Percentiles rank a stretch among this genome's conserved stretches.
These are phyloP conservation scores for Neofusicoccum umdonicola DNA, from an alignment of 2,329 filamentous ascomycete genomes.

Conservation along the genomic window DNA sequence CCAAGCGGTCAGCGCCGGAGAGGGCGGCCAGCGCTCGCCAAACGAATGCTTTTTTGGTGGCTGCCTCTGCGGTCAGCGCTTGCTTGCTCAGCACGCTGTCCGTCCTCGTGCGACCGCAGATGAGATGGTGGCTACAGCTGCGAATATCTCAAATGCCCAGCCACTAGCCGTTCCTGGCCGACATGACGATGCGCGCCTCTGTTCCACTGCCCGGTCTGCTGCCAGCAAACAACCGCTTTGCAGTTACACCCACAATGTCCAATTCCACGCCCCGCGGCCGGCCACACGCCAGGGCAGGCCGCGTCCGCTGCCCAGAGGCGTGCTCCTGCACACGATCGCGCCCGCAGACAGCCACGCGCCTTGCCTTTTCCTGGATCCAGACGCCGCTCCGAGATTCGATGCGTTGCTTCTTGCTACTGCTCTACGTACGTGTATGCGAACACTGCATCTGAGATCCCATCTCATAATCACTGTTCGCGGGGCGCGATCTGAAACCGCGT, in stretches of 20 bases:
- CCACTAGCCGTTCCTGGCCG: background rate
- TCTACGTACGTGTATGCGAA: background rate
- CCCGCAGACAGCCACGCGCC: background rate
- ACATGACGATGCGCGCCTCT: background rate
- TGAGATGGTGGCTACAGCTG: background rate
- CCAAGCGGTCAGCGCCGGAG: background rate
- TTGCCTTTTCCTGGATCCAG: background rate
- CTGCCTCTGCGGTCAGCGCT: background rate
- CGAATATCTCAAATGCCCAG: background rate
- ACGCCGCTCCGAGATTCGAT: background rate
- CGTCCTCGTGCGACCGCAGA: background rate
- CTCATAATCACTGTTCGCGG: background rate
- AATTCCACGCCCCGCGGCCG: background rate
- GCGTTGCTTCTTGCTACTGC: background rate
- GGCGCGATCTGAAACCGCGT: constrained; percentile 8
- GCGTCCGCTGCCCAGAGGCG: background rate
- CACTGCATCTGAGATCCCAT: background rate
- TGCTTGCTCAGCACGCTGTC: background rate
- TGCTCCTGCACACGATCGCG: background rate
- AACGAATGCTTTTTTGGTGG: background rate
- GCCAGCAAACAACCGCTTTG: background rate
- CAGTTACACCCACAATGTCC: background rate
- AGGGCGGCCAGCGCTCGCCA: too few relatives aligned
- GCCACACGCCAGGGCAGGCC: background rate
- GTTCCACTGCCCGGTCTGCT: background rate